Evolutionary conservation across 441 rosid genomes (phyloP), one percentile per base, ranked within the genome.

Genomic region (Mallotus japonicus): DNA sequence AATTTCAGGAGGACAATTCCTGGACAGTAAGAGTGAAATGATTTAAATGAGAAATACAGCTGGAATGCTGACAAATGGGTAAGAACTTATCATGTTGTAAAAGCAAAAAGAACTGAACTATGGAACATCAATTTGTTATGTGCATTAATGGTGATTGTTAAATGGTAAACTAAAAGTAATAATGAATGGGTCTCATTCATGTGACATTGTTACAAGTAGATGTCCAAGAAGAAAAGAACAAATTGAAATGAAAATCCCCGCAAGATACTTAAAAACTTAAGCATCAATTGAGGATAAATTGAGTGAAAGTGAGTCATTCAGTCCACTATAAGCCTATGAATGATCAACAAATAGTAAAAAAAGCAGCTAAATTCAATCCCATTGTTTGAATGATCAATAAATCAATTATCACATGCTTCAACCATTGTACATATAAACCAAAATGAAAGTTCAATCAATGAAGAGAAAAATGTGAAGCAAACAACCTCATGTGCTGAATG

Each of bases 401-500:
- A 15, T 62, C 20, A 17, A 37, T 28, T 34, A 37, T 16, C 4
- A 12, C 16, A 50, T 50, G 40, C 40, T 37, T 11, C 11, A 13
- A 4, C 17, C 54, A 50, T 54, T 17, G 19, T 16, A 34, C 15
- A 60, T 12, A 13, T 16, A 8, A 54, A 54, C 19, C 55, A 5
- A 54, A 54, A 54, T 54, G 13, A 16, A 69, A 69, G 17, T 55
- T 40, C n/a, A 42, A 56, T 56, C 12, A 1, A 16, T n/a, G n/a
- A 66, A 67, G 42, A 60, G 61, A 10, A 44, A 19, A 16, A 54
- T 15, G 44, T n/a, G 51, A 62, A 44, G n/a, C 67, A 42, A 75
- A 92, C 99, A 75, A 92, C 99, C 94, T 87, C 80, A 73, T 92
- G 99, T 50, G 92, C 92, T 4, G 81, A 85, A 81, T 92, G 97